phyloP scores from a whole-genome alignment of 2,329 filamentous ascomycete genomes.

The Epichloe sylvatica region DNA sequence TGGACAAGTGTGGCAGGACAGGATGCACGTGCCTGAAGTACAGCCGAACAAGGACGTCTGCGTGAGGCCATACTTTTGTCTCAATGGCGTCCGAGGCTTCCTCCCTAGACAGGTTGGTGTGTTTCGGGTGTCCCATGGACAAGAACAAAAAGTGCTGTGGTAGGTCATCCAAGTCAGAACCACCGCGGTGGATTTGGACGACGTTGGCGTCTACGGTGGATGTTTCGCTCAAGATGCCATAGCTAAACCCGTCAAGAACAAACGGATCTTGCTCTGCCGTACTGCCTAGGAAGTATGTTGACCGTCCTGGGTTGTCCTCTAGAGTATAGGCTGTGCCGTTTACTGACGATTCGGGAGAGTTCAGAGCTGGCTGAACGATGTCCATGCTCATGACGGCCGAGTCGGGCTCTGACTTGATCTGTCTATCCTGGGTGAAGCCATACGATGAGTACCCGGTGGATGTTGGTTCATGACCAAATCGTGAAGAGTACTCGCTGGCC shows the following conservation, averaged over 20 bases:
- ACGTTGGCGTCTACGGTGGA: conserved; percentile 31
- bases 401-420: conserved; percentile 1
- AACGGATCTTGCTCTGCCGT: conserved; percentile 33
- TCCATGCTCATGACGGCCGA: conserved; percentile 3
- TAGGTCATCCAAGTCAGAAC: conserved; percentile 19
- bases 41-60: conserved; percentile 26
- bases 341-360: conserved; percentile 4
- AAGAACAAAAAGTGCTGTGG: conserved; percentile 33
- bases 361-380: conserved; percentile 6
- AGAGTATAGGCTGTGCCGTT: conserved; percentile 18
- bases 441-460: background rate
- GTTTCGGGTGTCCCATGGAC: conserved; percentile 29
- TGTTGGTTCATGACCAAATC: background rate
- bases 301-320: conserved; percentile 27
- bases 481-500: conserved; percentile 1
- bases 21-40: conserved; percentile 34
- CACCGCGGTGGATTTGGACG: conserved; percentile 26
- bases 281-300: conserved; percentile 31
- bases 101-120: conserved; percentile 24
- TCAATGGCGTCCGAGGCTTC: conserved; percentile 29
- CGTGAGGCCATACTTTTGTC: conserved; percentile 25
- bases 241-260: conserved; percentile 32
- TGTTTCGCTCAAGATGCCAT: conserved; percentile 30
- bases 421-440: background rate
- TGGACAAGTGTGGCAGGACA: conserved; percentile 29